Evolutionary conservation across 2,329 filamentous ascomycete species (phyloP).

Genomic region (Penicillium sp.): DNA sequence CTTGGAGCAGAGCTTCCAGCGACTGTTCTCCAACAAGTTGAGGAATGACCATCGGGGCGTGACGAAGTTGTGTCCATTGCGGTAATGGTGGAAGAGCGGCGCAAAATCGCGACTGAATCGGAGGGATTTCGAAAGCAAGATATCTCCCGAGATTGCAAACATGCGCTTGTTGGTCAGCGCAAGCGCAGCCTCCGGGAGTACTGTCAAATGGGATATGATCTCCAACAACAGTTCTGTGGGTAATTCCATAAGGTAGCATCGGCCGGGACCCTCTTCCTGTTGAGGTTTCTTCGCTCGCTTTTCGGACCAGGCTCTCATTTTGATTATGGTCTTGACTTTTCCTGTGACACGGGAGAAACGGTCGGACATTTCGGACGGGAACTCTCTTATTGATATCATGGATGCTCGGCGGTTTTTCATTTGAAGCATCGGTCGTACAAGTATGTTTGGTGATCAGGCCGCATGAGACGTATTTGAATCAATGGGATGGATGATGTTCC

Average conservation of each 20-base stretch:
- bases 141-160: constrained; percentile 31
- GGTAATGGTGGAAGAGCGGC: constrained; percentile 40
- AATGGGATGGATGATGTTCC: constrained; percentile 16
- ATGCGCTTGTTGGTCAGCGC: constrained; percentile 41
- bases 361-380: constrained; percentile 27
- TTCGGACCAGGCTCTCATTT: constrained; percentile 29
- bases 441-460: constrained; percentile 4
- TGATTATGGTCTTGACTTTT: constrained; percentile 30
- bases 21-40: constrained; percentile 34
- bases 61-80: constrained; percentile 36
- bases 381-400: constrained; percentile 18
- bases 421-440: constrained; percentile 5
- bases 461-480: constrained; percentile 12
- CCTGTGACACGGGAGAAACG: constrained; percentile 30
- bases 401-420: constrained; percentile 7
- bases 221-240: constrained; percentile 39
- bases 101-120: constrained; percentile 41
- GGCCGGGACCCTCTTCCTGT: constrained; percentile 15
- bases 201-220: constrained; percentile 36
- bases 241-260: constrained; percentile 36
- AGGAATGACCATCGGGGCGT: constrained; percentile 39
- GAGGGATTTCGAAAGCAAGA: constrained; percentile 32
- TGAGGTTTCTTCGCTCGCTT: constrained; percentile 17
- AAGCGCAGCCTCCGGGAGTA: constrained; percentile 36
- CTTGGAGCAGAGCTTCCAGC: constrained; percentile 37